Evolutionary conservation across 345 rosid genomes (phyloP).

Genomic region (Garcia nutans): DNA sequence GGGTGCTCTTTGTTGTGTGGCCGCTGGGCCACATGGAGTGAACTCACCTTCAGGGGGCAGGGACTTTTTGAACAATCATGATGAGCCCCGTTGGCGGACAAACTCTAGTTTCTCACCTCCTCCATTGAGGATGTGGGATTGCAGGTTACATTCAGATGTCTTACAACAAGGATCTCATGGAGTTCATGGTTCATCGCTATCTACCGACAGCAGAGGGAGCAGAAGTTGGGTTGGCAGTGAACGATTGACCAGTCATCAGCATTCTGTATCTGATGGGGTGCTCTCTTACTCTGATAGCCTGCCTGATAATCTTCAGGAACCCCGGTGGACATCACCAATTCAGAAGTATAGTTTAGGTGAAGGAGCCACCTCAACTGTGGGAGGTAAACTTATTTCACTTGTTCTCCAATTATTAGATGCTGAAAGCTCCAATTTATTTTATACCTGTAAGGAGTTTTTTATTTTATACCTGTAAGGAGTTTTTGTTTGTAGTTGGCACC

Average conservation of each 20-base stretch:
- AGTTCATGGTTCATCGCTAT: conserved; percentile 41
- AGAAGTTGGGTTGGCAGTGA: conserved; percentile 51
- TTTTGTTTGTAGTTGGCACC: background rate
- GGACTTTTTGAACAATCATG: conserved; percentile 40
- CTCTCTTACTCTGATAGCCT: conserved; percentile 58
- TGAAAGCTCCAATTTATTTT: background rate
- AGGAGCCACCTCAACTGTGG: conserved; percentile 38
- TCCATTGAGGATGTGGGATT: conserved; percentile 62
- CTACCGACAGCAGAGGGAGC: conserved; percentile 48
- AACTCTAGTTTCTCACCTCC: conserved; percentile 85
- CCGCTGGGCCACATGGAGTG: conserved; percentile 89
- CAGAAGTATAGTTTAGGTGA: conserved; percentile 44
- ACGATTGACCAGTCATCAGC: conserved; percentile 49
- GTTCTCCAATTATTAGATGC: background rate
- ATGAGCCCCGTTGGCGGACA: conserved; percentile 64
- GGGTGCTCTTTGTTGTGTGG: conserved; percentile 97
- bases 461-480: background rate
- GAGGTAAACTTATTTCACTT: conserved; percentile 37
- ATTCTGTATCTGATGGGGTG: conserved; percentile 66
- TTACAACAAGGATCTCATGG: conserved; percentile 39
- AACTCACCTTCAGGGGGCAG: conserved; percentile 45
- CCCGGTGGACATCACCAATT: conserved; percentile 58
- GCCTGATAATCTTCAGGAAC: conserved; percentile 50
- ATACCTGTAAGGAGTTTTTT: too few relatives aligned
- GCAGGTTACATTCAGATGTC: conserved; percentile 54